phyloP scores from a whole-genome alignment of 495 filamentous ascomycete species.

The Trichoderma parareesei region DNA sequence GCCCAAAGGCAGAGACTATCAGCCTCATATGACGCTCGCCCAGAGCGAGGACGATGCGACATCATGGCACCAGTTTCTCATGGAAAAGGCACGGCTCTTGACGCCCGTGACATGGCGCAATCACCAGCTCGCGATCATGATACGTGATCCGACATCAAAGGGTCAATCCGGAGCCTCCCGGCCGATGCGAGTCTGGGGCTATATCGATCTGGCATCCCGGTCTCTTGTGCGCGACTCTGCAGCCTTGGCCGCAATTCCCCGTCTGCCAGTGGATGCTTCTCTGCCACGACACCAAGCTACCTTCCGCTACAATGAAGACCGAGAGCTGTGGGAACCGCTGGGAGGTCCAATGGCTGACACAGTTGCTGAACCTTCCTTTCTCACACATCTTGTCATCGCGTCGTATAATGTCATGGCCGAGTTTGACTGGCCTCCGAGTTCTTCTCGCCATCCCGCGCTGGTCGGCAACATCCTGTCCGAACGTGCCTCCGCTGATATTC shows the following conservation, averaged over 20 bases:
- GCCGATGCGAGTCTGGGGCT: constrained; percentile 40
- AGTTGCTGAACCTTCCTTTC: background rate
- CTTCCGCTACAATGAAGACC: background rate
- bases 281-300: background rate
- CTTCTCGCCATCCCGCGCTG: constrained; percentile 41
- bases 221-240: constrained; percentile 14
- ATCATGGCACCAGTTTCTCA: constrained; percentile 30
- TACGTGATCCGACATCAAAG: constrained; percentile 29
- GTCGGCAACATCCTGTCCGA: constrained; percentile 34
- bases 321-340: background rate
- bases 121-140: constrained; percentile 35
- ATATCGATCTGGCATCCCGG: constrained; percentile 28
- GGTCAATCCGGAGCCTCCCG: constrained; percentile 15
- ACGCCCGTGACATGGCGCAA: constrained; percentile 34
- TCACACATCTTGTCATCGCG: constrained; percentile 29
- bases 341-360: background rate
- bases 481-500: constrained; percentile 31
- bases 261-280: background rate
- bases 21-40: constrained; percentile 46
- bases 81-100: constrained; percentile 36
- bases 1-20: constrained; percentile 13
- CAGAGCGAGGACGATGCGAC: constrained; percentile 36
- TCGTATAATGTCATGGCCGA: constrained; percentile 53
- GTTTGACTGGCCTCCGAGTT: constrained; percentile 37
- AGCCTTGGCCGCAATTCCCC: constrained; percentile 17